Conservation (phyloP, 306 rosid species). For the Chamaecrista fasciculata region DNA sequence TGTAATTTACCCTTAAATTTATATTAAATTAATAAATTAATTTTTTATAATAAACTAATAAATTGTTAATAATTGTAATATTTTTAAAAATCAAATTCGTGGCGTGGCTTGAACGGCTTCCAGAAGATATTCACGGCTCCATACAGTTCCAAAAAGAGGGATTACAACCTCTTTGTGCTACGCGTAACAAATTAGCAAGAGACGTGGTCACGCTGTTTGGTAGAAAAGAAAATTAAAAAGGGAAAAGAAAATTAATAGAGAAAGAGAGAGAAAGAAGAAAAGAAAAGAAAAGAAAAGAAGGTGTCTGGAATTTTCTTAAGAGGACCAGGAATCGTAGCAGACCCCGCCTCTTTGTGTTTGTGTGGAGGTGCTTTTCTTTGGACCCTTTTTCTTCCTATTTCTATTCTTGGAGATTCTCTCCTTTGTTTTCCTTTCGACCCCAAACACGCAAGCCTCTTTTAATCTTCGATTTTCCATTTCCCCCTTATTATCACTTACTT, state of each 20-base stretch:
- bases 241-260: background rate
- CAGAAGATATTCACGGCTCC: conserved; percentile 14
- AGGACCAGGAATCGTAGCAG: conserved; percentile 34
- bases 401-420: background rate
- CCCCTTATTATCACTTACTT: background rate
- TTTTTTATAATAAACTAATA: too few relatives aligned
- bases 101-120: conserved; percentile 35
- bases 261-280: too few relatives aligned
- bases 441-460: background rate
- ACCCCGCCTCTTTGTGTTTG: background rate
- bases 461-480: background rate
- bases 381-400: background rate
- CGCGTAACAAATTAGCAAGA: conserved; percentile 16
- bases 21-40: too few relatives aligned
- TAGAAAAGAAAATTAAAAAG: background rate
- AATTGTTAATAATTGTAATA: too few relatives aligned
- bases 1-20: too few relatives aligned
- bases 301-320: conserved; percentile 36
- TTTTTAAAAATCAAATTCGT: too few relatives aligned
- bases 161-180: background rate
- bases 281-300: too few relatives aligned
- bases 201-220: conserved; percentile 7
- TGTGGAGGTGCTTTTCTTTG: conserved; percentile 30
- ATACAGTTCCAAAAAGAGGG: background rate
- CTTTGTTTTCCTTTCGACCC: background rate